phyloP scores from a whole-genome alignment of 805 yeast genomes.

The Pichia pseudocactophila region DNA sequence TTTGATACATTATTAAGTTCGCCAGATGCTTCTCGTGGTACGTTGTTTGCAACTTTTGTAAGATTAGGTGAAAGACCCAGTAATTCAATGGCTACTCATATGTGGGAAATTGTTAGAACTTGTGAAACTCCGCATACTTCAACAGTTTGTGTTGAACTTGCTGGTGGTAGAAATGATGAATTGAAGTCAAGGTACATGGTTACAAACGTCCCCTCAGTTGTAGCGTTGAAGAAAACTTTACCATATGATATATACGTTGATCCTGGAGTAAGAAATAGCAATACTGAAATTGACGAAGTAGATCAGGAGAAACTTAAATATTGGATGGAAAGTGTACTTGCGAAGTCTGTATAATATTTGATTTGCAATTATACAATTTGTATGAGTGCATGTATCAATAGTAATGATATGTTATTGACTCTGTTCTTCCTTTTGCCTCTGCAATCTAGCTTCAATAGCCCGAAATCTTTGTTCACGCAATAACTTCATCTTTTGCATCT shows the following conservation, averaged over 20 bases:
- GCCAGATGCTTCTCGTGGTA: constrained; percentile 8
- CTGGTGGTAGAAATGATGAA: constrained; percentile 35
- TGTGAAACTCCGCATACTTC: constrained; percentile 1
- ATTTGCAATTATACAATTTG: background rate
- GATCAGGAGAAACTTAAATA: constrained; percentile 8
- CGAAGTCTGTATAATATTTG: background rate
- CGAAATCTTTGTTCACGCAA: constrained; percentile 94
- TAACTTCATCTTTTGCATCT: constrained; percentile 63
- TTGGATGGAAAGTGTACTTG: constrained; percentile 8
- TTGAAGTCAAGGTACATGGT: constrained; percentile 48
- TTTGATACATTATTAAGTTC: constrained; percentile 38
- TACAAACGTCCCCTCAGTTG: constrained; percentile 51
- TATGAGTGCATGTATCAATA: background rate
- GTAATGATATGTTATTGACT: no score
- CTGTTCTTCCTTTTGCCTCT: constrained; percentile 13
- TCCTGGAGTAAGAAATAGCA: constrained; percentile 19
- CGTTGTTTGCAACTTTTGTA: constrained; percentile 37
- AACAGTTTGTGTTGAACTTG: constrained; percentile 13
- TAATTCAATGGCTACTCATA: constrained; percentile 52
- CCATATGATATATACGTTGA: constrained; percentile 36
- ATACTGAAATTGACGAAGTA: constrained; percentile 3
- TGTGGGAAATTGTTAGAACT: constrained; percentile 29
- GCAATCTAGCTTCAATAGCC: constrained; percentile 87
- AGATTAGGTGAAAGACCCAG: constrained; percentile 53
- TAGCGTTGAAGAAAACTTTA: constrained; percentile 58